Percentiles rank a stretch among this genome's conserved stretches.
phyloP scores from a whole-genome alignment of 192 early-diverging fungal genomes.

The Funneliformis mosseae region DNA sequence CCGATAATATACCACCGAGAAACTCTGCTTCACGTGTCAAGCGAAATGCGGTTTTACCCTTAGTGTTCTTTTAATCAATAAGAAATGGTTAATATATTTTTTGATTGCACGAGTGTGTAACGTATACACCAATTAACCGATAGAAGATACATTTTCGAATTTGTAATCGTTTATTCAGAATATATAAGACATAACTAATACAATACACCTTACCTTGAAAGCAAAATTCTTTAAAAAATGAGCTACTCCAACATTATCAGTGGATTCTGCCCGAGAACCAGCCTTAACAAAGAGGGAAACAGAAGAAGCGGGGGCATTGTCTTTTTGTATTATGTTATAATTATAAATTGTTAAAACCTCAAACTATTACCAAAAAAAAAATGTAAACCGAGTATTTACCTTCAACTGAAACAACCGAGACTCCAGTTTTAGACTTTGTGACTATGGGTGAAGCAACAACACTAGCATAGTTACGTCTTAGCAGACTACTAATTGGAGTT shows the following conservation, averaged over 20 bases:
- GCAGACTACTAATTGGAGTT: not conserved
- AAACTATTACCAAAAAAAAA: not conserved
- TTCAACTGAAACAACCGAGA: slow-evolving; percentile 23
- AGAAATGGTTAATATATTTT: not conserved
- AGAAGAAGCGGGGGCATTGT: slow-evolving; percentile 69
- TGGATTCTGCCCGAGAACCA: slow-evolving; percentile 83
- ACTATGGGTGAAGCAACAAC: slow-evolving; percentile 22
- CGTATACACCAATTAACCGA: not conserved
- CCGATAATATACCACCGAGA: slow-evolving; percentile 80
- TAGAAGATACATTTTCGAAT: not conserved
- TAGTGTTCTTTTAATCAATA: slow-evolving; percentile 66
- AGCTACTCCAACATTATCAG: slow-evolving; percentile 75
- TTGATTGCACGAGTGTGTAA: not conserved
- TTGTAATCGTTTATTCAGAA: not conserved
- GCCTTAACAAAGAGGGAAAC: slow-evolving; percentile 87
- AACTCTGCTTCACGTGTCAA: slow-evolving; percentile 90
- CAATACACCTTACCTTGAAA: slow-evolving; percentile 67
- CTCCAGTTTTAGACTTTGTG: slow-evolving; percentile 14
- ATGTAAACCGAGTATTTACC: slow-evolving; percentile 10
- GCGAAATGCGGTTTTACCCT: slow-evolving; percentile 81
- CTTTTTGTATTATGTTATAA: slow-evolving; percentile 39
- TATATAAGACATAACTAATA: too few relatives aligned
- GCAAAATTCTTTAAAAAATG: slow-evolving; percentile 90
- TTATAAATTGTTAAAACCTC: not conserved
- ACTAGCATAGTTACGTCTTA: slow-evolving; percentile 15